Evolutionary conservation across 331 rosid species (phyloP).

Genomic region (Phaseolus coccineus): DNA sequence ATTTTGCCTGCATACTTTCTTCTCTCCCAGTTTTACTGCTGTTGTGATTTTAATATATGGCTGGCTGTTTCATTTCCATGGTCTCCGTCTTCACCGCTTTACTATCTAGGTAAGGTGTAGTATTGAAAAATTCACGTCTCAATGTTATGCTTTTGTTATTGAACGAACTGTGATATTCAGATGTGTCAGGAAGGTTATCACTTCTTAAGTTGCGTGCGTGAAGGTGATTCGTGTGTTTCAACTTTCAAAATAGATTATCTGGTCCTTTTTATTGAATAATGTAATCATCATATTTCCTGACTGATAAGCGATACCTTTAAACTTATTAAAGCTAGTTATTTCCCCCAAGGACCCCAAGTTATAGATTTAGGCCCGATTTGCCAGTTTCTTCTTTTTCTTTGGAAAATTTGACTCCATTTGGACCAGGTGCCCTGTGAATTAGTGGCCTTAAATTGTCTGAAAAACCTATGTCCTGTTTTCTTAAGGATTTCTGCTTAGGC

Average conservation of each 20-base stretch:
- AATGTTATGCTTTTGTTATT: slow-evolving; percentile 7
- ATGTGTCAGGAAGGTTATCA: slow-evolving; percentile 9
- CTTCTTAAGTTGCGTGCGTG: neutral
- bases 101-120: neutral
- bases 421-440: slow-evolving; percentile 15
- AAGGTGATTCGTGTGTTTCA: neutral
- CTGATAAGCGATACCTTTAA: neutral
- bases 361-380: neutral
- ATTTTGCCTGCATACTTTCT: slow-evolving; percentile 30
- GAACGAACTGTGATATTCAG: slow-evolving; percentile 19
- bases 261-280: neutral
- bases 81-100: neutral
- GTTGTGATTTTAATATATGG: neutral
- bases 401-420: neutral
- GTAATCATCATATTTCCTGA: neutral
- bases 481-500: neutral
- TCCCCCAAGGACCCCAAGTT: neutral
- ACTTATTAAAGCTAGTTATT: neutral
- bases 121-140: too few relatives aligned
- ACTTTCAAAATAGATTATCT: neutral
- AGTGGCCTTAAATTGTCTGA: neutral
- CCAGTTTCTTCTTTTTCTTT: neutral
- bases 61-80: neutral
- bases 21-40: neutral
- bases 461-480: neutral